Conservation (phyloP, 148 eudicot genomes). For the Oxyria digyna region DNA sequence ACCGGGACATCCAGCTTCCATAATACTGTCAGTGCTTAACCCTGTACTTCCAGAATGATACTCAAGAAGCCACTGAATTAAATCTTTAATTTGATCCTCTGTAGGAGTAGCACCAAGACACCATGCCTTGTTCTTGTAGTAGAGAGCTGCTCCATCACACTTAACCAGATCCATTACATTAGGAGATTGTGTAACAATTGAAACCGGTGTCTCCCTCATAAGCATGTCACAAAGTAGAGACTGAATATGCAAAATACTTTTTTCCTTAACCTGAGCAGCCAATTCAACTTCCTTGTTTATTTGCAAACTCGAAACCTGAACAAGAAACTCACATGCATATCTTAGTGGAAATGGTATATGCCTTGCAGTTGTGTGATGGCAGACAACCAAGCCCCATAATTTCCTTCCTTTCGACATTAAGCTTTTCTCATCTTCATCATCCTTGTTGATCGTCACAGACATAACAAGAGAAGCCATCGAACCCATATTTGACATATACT, state of each 20-base stretch:
- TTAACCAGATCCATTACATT: conserved; percentile 78
- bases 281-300: conserved; percentile 65
- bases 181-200: conserved; percentile 66
- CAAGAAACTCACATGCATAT: conserved; percentile 72
- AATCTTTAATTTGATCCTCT: conserved; percentile 46
- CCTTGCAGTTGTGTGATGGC: conserved; percentile 63
- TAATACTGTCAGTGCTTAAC: conserved; percentile 68
- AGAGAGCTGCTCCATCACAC: conserved; percentile 79
- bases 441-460: conserved; percentile 61
- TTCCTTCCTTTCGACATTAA: conserved; percentile 39
- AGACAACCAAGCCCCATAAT: conserved; percentile 87
- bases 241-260: conserved; percentile 51
- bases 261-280: conserved; percentile 56
- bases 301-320: conserved; percentile 71
- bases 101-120: conserved; percentile 54
- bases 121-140: conserved; percentile 37
- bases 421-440: conserved; percentile 37
- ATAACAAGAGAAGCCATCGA: conserved; percentile 73
- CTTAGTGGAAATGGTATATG: conserved; percentile 61
- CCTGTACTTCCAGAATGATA: conserved; percentile 59
- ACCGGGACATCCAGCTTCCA: conserved; percentile 73
- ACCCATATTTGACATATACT: conserved; percentile 84
- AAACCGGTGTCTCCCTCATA: conserved; percentile 59
- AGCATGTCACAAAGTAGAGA: conserved; percentile 87
- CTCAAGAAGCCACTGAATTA: conserved; percentile 58